A percentile compares a stretch with the other conserved stretches of the same genome.
These are phyloP conservation scores for Olyra latifolia DNA, from an alignment of 176 grass and related monocot species.

Conservation along the genomic window DNA sequence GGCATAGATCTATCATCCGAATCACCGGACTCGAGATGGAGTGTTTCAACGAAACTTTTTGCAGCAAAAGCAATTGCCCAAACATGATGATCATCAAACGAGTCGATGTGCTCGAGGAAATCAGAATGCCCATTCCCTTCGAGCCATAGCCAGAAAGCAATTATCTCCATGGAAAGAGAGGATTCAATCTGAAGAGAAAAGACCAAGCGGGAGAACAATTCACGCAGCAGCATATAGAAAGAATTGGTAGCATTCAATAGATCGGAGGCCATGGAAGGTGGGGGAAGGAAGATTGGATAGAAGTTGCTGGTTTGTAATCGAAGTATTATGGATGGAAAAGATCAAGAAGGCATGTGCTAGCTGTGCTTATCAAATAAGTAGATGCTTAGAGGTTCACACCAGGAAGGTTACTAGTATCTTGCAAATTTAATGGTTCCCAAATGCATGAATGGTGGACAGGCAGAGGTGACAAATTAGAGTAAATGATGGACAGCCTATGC, in stretches of 20 bases:
- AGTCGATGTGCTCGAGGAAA: slow-evolving; percentile 10
- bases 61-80: neutral
- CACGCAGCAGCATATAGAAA: neutral
- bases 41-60: slow-evolving; percentile 4
- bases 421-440: slow-evolving; percentile 23
- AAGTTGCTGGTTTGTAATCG: neutral
- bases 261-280: slow-evolving; percentile 20
- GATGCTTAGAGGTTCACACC: neutral
- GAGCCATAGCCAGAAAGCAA: slow-evolving; percentile 67
- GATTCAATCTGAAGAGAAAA: slow-evolving; percentile 44
- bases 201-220: slow-evolving; percentile 49
- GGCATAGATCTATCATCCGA: neutral
- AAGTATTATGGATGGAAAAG: neutral
- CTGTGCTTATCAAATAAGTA: neutral
- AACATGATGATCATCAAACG: neutral
- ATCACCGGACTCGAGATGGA: neutral
- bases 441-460: neutral
- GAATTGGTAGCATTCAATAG: neutral
- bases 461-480: slow-evolving; percentile 20
- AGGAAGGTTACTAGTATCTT: neutral
- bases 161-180: slow-evolving; percentile 46
- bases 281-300: neutral
- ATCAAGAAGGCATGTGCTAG: neutral
- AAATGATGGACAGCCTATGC: slow-evolving; percentile 17
- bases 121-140: slow-evolving; percentile 29